Base-by-base conservation (phyloP, 768 basidiomycete genomes). In the Pholiota conissans region DNA sequence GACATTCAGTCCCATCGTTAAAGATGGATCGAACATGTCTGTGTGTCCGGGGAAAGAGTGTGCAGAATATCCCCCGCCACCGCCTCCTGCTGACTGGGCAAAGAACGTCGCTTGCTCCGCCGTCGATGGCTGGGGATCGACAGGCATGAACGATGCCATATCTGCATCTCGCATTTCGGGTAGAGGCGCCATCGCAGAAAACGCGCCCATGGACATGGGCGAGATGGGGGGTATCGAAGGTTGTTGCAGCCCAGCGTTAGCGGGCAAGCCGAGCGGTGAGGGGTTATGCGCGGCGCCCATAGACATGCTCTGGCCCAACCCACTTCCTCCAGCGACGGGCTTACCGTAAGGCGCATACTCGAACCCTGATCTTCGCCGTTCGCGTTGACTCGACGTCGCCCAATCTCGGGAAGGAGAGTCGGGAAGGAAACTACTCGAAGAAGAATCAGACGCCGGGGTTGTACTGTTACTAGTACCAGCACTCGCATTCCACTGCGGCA, bases 331-430 rank as follows among this genome's bases (percentile, higher is more conserved):
- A 29, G 9, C 7, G 20, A 6, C 18, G 8, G 53, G 42, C 30
- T 54, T 54, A 11, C 29, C 22, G 18, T 54, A 54, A 16, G 53
- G 53, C 22, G 53, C 18, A n/a, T 30, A 54, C n/a, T 54, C 53
- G 18, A n/a, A 54, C 8, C 53, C 53, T n/a, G 53, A 47, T 16
- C 53, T 29, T 11, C 53, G 40, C 16, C 32, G 40, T 3, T 54
- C 53, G 18, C 53, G 53, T 13, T 30, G 53, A 13, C 27, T 30
- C 18, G 53, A 29, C 22, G 53, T 18, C 13, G 53, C 42, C 53
- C 53, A 54, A 34, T 54, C 53, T 8, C 53, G 53, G n/a, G 53
- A 29, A 10, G 53, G 40, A 18, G 53, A 54, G 13, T 40, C 27
- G 3, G 53, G 45, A 6, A 20, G 24, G 40, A 54, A 46, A 5